These are phyloP conservation scores for Dactylellina cionopaga DNA, from an alignment of 2,329 filamentous ascomycete species.

Conservation along the genomic window DNA sequence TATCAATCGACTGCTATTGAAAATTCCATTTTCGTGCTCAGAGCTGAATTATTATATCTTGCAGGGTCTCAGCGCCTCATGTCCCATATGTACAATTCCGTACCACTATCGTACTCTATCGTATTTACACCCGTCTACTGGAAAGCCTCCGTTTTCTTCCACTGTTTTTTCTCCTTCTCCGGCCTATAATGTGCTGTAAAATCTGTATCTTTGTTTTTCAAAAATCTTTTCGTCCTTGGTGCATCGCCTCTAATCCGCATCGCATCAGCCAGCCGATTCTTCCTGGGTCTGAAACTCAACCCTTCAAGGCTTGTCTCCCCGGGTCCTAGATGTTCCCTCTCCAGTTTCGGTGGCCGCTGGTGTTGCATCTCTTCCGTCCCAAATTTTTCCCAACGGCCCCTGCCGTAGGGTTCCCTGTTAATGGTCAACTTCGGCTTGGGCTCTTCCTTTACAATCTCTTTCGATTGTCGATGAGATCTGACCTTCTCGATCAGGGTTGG, in stretches of 20 bases:
- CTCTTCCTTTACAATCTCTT: constrained; percentile 21
- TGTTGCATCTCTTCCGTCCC: constrained; percentile 24
- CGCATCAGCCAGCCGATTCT: constrained; percentile 11
- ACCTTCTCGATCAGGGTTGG: constrained; percentile 1
- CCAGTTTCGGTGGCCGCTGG: neutral
- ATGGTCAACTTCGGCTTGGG: constrained; percentile 20
- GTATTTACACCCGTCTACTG: constrained; percentile 1
- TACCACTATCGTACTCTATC: neutral
- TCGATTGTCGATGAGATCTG: neutral
- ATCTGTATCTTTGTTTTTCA: constrained; percentile 32
- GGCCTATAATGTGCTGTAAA: constrained; percentile 42
- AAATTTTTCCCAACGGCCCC: constrained; percentile 35
- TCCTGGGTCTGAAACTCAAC: constrained; percentile 13
- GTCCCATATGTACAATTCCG: neutral
- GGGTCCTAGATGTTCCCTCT: constrained; percentile 12
- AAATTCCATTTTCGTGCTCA: too few species aligned
- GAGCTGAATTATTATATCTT: neutral
- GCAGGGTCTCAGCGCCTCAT: neutral
- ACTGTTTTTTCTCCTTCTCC: constrained; percentile 21
- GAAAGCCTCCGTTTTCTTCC: neutral
- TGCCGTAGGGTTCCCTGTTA: neutral
- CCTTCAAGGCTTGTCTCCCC: constrained; percentile 33
- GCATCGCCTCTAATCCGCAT: neutral
- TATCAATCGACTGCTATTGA: too few species aligned
- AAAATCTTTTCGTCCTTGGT: constrained; percentile 13